Percentiles rank a stretch among this genome's conserved stretches.
Evolutionary conservation across 2,329 filamentous ascomycete species (phyloP).

Genomic region (Aspergillus glaucus): DNA sequence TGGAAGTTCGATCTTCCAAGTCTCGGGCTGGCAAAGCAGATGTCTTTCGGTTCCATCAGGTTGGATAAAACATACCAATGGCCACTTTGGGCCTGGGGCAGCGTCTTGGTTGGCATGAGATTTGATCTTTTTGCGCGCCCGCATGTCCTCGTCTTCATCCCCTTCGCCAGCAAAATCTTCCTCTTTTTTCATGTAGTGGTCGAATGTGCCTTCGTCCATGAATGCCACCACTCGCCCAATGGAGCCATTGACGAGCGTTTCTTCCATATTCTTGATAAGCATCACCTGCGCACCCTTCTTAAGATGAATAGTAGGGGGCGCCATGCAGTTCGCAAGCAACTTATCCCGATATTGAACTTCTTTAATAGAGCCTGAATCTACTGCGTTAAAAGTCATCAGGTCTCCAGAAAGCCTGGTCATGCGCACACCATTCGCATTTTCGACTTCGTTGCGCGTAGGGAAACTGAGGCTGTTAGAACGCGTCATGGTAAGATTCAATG

Average conservation of each 20-base stretch:
- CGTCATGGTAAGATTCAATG: not conserved
- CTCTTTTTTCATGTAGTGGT: slow-evolving; percentile 53
- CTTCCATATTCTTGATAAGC: slow-evolving; percentile 99
- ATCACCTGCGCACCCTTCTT: slow-evolving; percentile 96
- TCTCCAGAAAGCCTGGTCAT: slow-evolving; percentile 67
- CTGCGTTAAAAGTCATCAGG: slow-evolving; percentile 61
- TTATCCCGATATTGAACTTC: slow-evolving; percentile 67
- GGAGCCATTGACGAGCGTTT: slow-evolving; percentile 87
- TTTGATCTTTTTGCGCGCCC: slow-evolving; percentile 52
- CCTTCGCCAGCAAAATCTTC: slow-evolving; percentile 48
- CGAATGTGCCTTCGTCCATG: slow-evolving; percentile 62
- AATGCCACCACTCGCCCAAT: slow-evolving; percentile 79
- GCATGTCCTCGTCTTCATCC: slow-evolving; percentile 40
- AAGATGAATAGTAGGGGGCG: slow-evolving; percentile 69
- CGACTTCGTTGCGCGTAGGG: slow-evolving; percentile 83
- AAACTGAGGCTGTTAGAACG: slow-evolving; percentile 50
- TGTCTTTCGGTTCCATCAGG: slow-evolving; percentile 69
- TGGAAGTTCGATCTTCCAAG: slow-evolving; percentile 96
- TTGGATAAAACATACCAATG: slow-evolving; percentile 76
- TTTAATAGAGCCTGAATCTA: slow-evolving; percentile 62
- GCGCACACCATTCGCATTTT: slow-evolving; percentile 70
- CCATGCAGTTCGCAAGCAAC: slow-evolving; percentile 85
- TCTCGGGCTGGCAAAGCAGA: slow-evolving; percentile 76
- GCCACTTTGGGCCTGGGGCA: slow-evolving; percentile 57
- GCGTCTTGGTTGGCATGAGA: slow-evolving; percentile 45